Evolutionary conservation across 192 early-diverging fungal species (phyloP).

Genomic region (Coemansia sp.): DNA sequence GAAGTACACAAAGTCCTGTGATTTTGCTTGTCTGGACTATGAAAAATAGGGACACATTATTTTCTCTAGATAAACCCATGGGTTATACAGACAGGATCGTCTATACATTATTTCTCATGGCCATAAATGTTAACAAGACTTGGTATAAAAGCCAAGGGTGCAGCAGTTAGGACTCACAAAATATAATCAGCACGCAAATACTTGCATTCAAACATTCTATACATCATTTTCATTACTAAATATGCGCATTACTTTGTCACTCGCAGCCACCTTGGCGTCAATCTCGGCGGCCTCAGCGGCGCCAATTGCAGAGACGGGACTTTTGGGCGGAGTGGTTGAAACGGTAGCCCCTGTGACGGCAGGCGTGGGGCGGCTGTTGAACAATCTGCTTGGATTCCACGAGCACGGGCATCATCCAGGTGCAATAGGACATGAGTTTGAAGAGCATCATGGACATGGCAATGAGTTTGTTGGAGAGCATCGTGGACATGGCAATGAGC

Average conservation of each 20-base stretch:
- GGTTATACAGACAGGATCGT: background rate
- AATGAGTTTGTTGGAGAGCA: background rate
- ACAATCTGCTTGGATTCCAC: constrained; percentile 7
- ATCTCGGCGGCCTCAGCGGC: constrained; percentile 21
- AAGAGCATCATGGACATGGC: background rate
- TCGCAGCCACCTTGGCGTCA: constrained; percentile 20
- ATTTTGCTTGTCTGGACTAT: background rate
- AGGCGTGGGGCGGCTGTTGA: constrained; percentile 20
- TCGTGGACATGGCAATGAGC: background rate
- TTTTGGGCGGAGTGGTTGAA: constrained; percentile 31
- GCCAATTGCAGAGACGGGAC: constrained; percentile 8
- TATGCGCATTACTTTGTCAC: constrained; percentile 29
- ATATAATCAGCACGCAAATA: background rate
- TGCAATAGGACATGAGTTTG: background rate
- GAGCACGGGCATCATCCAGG: background rate
- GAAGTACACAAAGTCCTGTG: background rate
- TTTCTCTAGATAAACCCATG: too few relatives aligned
- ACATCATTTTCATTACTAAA: background rate
- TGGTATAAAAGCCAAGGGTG: background rate
- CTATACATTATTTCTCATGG: background rate
- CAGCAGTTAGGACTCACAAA: background rate
- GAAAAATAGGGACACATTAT: background rate
- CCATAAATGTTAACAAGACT: background rate
- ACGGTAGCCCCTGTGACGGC: constrained; percentile 18
- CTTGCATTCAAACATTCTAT: background rate